phyloP scores from a whole-genome alignment of 2,329 filamentous ascomycete species.

The Alternaria arborescens region DNA sequence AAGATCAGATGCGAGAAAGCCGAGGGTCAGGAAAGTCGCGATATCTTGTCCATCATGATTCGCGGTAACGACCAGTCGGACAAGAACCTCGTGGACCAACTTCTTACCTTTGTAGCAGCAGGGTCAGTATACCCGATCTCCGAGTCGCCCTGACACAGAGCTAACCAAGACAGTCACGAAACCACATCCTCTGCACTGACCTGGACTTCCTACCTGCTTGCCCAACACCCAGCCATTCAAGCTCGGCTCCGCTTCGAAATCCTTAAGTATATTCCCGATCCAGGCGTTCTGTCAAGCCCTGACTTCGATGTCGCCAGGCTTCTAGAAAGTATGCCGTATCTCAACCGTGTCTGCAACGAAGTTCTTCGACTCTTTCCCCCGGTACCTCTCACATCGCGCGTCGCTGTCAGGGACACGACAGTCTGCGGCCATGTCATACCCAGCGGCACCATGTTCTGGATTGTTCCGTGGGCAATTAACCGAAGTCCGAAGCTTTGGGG shows the following conservation, averaged over 20 bases:
- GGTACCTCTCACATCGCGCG: constrained; percentile 46
- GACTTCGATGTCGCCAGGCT: constrained; percentile 44
- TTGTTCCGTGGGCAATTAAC: constrained; percentile 56
- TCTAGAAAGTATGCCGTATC: constrained; percentile 56
- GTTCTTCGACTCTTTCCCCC: constrained; percentile 51
- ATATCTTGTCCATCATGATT: constrained; percentile 61
- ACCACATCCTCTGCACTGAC: constrained; percentile 78
- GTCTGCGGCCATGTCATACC: constrained; percentile 51
- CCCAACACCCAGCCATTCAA: constrained; percentile 71
- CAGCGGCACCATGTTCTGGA: constrained; percentile 48
- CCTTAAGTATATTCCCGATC: constrained; percentile 65
- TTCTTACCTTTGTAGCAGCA: constrained; percentile 65
- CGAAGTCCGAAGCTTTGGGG: constrained; percentile 55
- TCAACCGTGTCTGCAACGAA: constrained; percentile 59
- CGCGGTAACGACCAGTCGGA: constrained; percentile 63
- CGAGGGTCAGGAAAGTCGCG: constrained; percentile 45
- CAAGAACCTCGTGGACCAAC: constrained; percentile 61
- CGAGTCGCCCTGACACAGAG: neutral
- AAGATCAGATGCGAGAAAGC: constrained; percentile 46
- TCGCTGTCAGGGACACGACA: constrained; percentile 43
- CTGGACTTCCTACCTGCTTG: constrained; percentile 78
- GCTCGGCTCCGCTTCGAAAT: constrained; percentile 73
- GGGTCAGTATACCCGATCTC: constrained; percentile 52
- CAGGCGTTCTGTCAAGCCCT: constrained; percentile 24
- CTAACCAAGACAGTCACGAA: constrained; percentile 64